Conservation (phyloP, 2,329 filamentous ascomycete genomes). For the Helicocarpus griseus region DNA sequence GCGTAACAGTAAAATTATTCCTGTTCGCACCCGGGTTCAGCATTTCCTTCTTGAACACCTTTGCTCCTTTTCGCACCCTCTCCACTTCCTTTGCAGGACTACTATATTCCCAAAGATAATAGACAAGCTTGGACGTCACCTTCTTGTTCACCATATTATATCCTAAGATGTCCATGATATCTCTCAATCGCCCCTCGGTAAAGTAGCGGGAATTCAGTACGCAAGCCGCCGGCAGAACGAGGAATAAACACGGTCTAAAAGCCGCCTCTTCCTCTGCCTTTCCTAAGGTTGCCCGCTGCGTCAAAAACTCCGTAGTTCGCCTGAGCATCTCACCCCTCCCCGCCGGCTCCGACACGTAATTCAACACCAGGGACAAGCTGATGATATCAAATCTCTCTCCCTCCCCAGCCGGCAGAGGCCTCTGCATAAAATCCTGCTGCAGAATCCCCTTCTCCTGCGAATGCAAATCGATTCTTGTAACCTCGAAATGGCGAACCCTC, state of each 20-base stretch:
- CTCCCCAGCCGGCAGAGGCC: slow-evolving; percentile 55
- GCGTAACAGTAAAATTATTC: slow-evolving; percentile 84
- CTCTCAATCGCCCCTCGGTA: slow-evolving; percentile 56
- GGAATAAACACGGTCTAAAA: slow-evolving; percentile 55
- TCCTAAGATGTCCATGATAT: slow-evolving; percentile 69
- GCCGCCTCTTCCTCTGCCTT: slow-evolving; percentile 8
- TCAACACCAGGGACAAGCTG: slow-evolving; percentile 84
- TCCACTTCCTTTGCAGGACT: slow-evolving; percentile 6
- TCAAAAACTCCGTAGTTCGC: slow-evolving; percentile 63
- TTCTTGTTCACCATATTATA: slow-evolving; percentile 60
- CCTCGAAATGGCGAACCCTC: slow-evolving; percentile 56
- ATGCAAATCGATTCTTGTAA: slow-evolving; percentile 81
- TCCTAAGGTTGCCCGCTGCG: slow-evolving; percentile 14
- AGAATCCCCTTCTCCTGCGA: slow-evolving; percentile 68
- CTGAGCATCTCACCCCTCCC: slow-evolving; percentile 77
- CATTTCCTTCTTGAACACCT: slow-evolving; percentile 60
- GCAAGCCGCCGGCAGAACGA: slow-evolving; percentile 83
- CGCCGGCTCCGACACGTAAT: slow-evolving; percentile 74
- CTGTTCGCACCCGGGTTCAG: slow-evolving; percentile 63
- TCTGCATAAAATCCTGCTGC: slow-evolving; percentile 89
- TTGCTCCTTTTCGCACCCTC: neutral
- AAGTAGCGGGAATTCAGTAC: slow-evolving; percentile 86
- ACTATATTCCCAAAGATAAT: slow-evolving; percentile 68
- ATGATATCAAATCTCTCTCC: slow-evolving; percentile 74
- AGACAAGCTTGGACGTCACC: slow-evolving; percentile 71